Conservation (phyloP, 1,284 basidiomycete species). For the Cerioporus squamosus region DNA sequence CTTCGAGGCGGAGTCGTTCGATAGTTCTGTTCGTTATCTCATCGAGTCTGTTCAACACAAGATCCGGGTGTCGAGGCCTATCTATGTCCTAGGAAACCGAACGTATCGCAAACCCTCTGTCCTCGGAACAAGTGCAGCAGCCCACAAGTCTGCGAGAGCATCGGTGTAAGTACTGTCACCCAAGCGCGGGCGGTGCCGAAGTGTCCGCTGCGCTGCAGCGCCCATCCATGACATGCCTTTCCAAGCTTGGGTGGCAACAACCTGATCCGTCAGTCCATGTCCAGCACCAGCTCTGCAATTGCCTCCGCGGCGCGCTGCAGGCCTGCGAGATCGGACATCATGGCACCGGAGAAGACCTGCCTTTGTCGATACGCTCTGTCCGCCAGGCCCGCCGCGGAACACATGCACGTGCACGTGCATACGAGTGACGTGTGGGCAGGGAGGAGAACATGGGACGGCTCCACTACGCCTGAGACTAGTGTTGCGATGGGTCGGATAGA, state of each 20-base stretch:
- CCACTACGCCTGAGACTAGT: slow-evolving; percentile 14
- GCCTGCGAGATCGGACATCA: background rate
- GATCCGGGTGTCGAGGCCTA: slow-evolving; percentile 4
- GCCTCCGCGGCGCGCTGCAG: too few species aligned
- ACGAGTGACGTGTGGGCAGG: background rate
- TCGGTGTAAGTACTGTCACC: background rate
- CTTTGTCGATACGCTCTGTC: slow-evolving; percentile 15
- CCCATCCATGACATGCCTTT: background rate
- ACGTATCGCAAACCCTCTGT: too few species aligned
- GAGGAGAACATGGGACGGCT: background rate
- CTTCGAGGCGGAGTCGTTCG: background rate
- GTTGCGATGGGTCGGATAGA: background rate
- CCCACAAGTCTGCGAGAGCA: background rate
- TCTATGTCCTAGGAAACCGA: background rate
- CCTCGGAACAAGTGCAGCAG: background rate
- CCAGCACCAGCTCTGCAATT: too few species aligned
- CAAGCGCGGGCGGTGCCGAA: background rate
- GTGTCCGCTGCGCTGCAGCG: background rate
- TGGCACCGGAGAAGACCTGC: slow-evolving; percentile 6
- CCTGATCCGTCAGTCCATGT: background rate
- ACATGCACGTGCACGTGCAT: slow-evolving; percentile 5
- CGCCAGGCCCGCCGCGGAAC: slow-evolving; percentile 5
- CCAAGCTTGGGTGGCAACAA: background rate
- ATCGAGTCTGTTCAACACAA: background rate
- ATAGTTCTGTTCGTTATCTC: slow-evolving; percentile 3